A percentile compares a stretch with the other conserved stretches of the same genome.
These are phyloP conservation scores for Cerioporus squamosus DNA, from an alignment of 1,284 basidiomycete species.

Conservation along the genomic window DNA sequence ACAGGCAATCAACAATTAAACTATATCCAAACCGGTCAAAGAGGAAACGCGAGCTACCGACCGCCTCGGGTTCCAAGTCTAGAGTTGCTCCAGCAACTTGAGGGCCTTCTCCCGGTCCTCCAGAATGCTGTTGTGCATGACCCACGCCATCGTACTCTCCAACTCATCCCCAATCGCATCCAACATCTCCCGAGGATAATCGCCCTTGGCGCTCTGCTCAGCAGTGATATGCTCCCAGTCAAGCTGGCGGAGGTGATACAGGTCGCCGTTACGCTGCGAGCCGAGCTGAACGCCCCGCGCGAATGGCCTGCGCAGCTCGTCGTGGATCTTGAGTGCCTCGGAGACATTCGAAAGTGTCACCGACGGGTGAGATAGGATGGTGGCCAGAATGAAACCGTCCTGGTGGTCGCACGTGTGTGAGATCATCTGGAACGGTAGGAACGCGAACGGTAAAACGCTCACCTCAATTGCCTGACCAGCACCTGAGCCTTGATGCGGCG, in stretches of 20 bases:
- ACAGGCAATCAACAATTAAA: no score
- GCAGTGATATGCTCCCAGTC: constrained; percentile 13
- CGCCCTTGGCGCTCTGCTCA: constrained; percentile 11
- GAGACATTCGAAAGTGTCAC: constrained; percentile 32
- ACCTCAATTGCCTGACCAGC: constrained; percentile 47
- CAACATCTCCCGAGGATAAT: constrained; percentile 6
- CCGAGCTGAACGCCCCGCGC: constrained; percentile 17
- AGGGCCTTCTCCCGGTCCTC: constrained; percentile 3
- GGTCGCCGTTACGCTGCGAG: constrained; percentile 14
- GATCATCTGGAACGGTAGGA: not conserved
- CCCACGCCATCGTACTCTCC: constrained; percentile 10
- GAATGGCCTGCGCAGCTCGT: constrained; percentile 40
- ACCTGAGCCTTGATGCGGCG: constrained; percentile 43
- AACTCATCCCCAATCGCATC: constrained; percentile 1
- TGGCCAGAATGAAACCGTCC: constrained; percentile 42
- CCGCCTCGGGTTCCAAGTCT: not conserved
- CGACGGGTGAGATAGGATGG: constrained; percentile 35
- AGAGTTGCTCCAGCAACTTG: not conserved
- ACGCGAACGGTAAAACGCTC: not conserved
- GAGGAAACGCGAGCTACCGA: no score
- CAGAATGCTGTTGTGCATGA: constrained; percentile 2
- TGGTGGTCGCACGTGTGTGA: not conserved
- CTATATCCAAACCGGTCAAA: no score
- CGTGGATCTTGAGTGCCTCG: constrained; percentile 38
- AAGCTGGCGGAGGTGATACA: constrained; percentile 13